phyloP scores from a whole-genome alignment of 345 rosid species.

The Populus pruinosa region DNA sequence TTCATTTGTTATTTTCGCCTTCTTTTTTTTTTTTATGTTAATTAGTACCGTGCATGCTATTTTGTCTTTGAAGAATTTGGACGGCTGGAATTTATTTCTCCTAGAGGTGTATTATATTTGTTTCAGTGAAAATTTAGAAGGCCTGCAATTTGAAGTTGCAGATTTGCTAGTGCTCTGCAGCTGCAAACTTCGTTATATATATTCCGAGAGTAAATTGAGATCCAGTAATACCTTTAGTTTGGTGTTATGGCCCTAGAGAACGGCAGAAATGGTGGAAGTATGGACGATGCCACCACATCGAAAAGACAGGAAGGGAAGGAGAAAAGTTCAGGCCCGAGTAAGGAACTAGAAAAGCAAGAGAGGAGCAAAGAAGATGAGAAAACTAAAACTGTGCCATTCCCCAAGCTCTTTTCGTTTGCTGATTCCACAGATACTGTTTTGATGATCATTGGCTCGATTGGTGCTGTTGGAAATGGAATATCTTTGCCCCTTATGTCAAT shows the following conservation, averaged over 20 bases:
- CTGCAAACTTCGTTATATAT: neutral
- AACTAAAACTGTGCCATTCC: slow-evolving; percentile 23
- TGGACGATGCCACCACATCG: neutral
- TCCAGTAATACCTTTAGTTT: neutral
- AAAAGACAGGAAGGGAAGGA: neutral
- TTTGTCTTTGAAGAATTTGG: no score
- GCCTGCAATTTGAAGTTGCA: no score
- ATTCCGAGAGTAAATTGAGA: no score
- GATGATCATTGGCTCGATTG: slow-evolving; percentile 28
- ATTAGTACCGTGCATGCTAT: no score
- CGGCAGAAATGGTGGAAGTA: neutral
- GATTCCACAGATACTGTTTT: slow-evolving; percentile 24
- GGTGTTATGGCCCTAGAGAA: slow-evolving; percentile 1
- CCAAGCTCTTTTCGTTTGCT: slow-evolving; percentile 31
- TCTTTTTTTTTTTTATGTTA: no score
- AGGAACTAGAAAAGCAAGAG: neutral
- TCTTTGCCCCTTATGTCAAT: slow-evolving; percentile 19
- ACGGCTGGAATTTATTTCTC: no score
- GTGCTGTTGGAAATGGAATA: slow-evolving; percentile 29
- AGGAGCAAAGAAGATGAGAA: slow-evolving; percentile 7
- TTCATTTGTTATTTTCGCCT: no score
- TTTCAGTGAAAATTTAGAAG: no score
- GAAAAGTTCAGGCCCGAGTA: neutral
- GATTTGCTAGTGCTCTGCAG: neutral
- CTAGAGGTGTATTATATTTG: no score